These are phyloP conservation scores for Russula sp. DNA, from an alignment of 768 basidiomycete genomes.

Conservation along the genomic window DNA sequence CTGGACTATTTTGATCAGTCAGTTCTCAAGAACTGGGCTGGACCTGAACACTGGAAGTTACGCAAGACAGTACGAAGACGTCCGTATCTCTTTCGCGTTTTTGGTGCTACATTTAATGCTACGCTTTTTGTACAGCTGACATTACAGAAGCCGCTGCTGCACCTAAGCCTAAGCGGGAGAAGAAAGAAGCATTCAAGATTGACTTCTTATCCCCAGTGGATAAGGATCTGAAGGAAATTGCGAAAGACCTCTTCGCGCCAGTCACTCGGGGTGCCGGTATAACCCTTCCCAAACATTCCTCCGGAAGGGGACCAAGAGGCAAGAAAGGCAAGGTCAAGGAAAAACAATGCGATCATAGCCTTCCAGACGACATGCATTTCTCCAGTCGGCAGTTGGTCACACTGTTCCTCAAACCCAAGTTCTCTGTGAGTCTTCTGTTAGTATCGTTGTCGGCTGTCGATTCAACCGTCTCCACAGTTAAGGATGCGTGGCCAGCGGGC, in stretches of 20 bases:
- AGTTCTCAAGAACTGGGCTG: slow-evolving; percentile 93
- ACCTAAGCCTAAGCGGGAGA: slow-evolving; percentile 49
- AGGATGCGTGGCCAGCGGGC: slow-evolving; percentile 78
- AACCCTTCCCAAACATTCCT: slow-evolving; percentile 40
- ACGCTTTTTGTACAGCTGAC: slow-evolving; percentile 33
- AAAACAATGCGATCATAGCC: slow-evolving; percentile 64
- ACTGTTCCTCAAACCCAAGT: slow-evolving; percentile 93
- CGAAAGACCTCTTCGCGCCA: slow-evolving; percentile 73
- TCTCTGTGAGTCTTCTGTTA: slow-evolving; percentile 52
- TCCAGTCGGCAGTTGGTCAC: slow-evolving; percentile 83
- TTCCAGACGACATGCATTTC: slow-evolving; percentile 99
- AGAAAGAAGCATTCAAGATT: slow-evolving; percentile 77
- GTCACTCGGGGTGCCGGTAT: slow-evolving; percentile 64
- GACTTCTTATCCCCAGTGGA: slow-evolving; percentile 62
- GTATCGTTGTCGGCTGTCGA: not conserved
- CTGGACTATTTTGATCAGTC: slow-evolving; percentile 88
- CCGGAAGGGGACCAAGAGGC: slow-evolving; percentile 31
- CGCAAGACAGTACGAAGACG: slow-evolving; percentile 72
- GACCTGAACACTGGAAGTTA: slow-evolving; percentile 97
- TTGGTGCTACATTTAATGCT: slow-evolving; percentile 14
- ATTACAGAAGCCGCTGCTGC: slow-evolving; percentile 43
- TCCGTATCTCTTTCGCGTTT: slow-evolving; percentile 32
- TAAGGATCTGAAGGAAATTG: slow-evolving; percentile 51
- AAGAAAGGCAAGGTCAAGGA: slow-evolving; percentile 46
- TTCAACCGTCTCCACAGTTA: slow-evolving; percentile 42